These are phyloP conservation scores for Chionographis japonica DNA, from an alignment of 106 monocot species.

Conservation along the genomic window DNA sequence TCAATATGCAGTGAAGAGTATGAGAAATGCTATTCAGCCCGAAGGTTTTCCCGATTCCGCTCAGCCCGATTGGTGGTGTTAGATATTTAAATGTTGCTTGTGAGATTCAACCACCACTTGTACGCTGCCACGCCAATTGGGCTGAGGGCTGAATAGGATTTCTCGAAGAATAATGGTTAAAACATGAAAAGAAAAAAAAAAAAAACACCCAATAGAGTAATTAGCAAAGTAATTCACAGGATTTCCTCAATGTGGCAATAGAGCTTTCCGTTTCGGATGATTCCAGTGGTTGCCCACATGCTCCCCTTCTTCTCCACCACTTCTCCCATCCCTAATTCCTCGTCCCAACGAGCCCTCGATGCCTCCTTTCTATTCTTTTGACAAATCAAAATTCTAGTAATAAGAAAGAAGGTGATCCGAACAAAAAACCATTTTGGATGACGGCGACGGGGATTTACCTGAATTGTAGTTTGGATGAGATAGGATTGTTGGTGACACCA, in stretches of 20 bases:
- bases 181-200: not conserved
- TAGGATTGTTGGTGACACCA: constrained; percentile 11
- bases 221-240: constrained; percentile 26
- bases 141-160: no score
- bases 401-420: not conserved
- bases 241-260: constrained; percentile 90
- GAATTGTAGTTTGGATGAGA: constrained; percentile 42
- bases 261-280: constrained; percentile 62
- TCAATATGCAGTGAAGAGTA: no score
- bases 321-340: constrained; percentile 59
- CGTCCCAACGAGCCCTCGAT: constrained; percentile 66
- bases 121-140: no score
- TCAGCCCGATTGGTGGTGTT: no score
- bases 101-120: no score
- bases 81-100: no score
- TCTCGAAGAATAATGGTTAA: not conserved
- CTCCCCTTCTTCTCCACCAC: constrained; percentile 76
- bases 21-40: no score
- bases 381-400: not conserved
- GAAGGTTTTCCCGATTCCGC: no score
- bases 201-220: not conserved
- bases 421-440: not conserved
- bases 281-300: constrained; percentile 70
- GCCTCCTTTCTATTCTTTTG: constrained; percentile 44
- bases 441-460: constrained; percentile 26